These are phyloP conservation scores for Eucalyptus caleyi DNA, from an alignment of 345 rosid species.

Conservation along the genomic window DNA sequence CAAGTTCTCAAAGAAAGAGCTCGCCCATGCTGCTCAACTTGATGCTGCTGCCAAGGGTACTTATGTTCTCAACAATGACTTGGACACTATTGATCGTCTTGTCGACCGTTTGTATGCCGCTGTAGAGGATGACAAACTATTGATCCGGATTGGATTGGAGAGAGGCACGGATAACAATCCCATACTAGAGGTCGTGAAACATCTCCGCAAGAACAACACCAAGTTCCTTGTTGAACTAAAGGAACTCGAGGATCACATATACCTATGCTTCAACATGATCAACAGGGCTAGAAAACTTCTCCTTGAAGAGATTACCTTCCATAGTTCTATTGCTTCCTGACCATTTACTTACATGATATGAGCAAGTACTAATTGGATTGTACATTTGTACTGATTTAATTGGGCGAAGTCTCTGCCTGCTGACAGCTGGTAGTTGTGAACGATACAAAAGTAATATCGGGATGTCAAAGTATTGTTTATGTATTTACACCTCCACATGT, in stretches of 20 bases:
- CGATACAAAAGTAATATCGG: background rate
- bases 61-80: no score
- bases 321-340: background rate
- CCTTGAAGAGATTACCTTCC: conserved; percentile 27
- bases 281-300: conserved; percentile 49
- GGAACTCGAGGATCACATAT: conserved; percentile 64
- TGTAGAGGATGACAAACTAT: no score
- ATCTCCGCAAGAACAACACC: conserved; percentile 27
- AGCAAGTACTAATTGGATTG: background rate
- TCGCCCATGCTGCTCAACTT: conserved; percentile 45
- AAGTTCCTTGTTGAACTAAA: conserved; percentile 26
- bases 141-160: no score
- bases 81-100: no score
- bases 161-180: conserved; percentile 17
- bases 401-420: background rate
- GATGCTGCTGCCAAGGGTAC: conserved; percentile 54
- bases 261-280: conserved; percentile 44
- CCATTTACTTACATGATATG: no score
- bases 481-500: background rate
- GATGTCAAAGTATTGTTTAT: background rate
- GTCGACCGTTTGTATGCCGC: no score
- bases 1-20: conserved; percentile 41
- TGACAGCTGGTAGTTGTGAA: background rate
- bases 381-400: background rate
- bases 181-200: conserved; percentile 38